Evolutionary conservation across 805 yeast species (phyloP).

Genomic region (Sungouiozyma intestinalis): DNA sequence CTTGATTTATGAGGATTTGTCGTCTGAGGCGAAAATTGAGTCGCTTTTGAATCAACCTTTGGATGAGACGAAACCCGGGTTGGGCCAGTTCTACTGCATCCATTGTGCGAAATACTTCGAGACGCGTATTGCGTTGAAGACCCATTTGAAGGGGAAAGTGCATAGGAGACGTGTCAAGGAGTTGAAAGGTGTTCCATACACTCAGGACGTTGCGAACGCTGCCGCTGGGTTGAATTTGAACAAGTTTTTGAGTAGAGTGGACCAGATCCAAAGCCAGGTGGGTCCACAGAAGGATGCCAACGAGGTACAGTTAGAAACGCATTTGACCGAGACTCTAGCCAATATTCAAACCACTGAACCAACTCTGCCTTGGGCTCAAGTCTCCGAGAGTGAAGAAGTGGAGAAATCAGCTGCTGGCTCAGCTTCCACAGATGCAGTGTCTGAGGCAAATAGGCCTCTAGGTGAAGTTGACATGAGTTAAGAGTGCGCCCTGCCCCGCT

Average conservation of each 20-base stretch:
- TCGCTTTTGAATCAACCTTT: constrained; percentile 68
- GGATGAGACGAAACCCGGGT: constrained; percentile 86
- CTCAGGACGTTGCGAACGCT: constrained; percentile 82
- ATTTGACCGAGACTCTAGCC: constrained; percentile 17
- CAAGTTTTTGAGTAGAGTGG: constrained; percentile 55
- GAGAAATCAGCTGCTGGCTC: not conserved
- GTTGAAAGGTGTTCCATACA: constrained; percentile 68
- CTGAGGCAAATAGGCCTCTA: not conserved
- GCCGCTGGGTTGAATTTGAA: constrained; percentile 73
- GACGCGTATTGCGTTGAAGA: constrained; percentile 56
- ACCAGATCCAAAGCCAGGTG: constrained; percentile 42
- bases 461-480: constrained; percentile 5
- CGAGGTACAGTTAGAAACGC: constrained; percentile 31
- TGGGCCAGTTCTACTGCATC: constrained; percentile 89
- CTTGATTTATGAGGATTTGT: constrained; percentile 65
- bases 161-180: constrained; percentile 83
- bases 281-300: constrained; percentile 38
- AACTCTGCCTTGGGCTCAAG: constrained; percentile 17
- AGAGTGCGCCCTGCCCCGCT: too few species aligned
- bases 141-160: constrained; percentile 64
- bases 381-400: not conserved
- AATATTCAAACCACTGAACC: constrained; percentile 26
- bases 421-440: not conserved
- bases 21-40: constrained; percentile 50
- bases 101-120: constrained; percentile 92